These are phyloP conservation scores for Diplodia mutila DNA, from an alignment of 2,329 filamentous ascomycete species.

Conservation along the genomic window DNA sequence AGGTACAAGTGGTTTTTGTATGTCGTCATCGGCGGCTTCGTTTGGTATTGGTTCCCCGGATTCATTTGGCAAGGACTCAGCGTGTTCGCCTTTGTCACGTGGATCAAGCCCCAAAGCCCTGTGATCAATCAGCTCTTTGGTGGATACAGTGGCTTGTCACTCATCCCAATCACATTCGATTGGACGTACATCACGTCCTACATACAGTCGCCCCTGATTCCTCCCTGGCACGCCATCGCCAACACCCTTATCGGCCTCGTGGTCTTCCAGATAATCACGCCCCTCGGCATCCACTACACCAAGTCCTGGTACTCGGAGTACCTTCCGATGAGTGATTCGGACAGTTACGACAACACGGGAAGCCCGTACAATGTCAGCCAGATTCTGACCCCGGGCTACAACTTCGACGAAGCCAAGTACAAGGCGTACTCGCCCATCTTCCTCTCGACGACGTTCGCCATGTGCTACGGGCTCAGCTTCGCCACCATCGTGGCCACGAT, in stretches of 20 bases:
- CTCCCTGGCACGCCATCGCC: conserved; percentile 59
- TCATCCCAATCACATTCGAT: conserved; percentile 34
- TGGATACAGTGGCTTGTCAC: background rate
- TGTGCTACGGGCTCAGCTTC: conserved; percentile 45
- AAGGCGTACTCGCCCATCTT: conserved; percentile 46
- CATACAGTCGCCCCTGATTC: conserved; percentile 29
- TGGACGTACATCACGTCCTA: conserved; percentile 39
- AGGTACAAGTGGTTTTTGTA: conserved; percentile 34
- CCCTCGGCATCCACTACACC: conserved; percentile 53
- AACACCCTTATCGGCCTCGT: conserved; percentile 55
- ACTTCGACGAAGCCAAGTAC: conserved; percentile 45
- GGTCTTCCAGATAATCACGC: conserved; percentile 30
- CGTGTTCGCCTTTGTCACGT: conserved; percentile 35
- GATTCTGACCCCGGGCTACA: conserved; percentile 36
- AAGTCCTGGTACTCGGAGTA: conserved; percentile 67
- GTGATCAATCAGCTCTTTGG: conserved; percentile 38
- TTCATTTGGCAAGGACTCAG: conserved; percentile 29
- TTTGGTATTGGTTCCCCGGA: conserved; percentile 37
- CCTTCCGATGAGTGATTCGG: conserved; percentile 23
- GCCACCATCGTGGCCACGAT: conserved; percentile 39
- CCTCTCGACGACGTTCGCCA: conserved; percentile 40
- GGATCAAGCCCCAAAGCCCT: conserved; percentile 32
- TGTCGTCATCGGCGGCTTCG: conserved; percentile 31
- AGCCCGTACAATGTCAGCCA: conserved; percentile 62
- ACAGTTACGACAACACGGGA: conserved; percentile 69